A percentile compares a stretch with the other conserved stretches of the same genome.
Evolutionary conservation across 2,329 filamentous ascomycete species (phyloP).

Genomic region (Colletotrichum costaricense): DNA sequence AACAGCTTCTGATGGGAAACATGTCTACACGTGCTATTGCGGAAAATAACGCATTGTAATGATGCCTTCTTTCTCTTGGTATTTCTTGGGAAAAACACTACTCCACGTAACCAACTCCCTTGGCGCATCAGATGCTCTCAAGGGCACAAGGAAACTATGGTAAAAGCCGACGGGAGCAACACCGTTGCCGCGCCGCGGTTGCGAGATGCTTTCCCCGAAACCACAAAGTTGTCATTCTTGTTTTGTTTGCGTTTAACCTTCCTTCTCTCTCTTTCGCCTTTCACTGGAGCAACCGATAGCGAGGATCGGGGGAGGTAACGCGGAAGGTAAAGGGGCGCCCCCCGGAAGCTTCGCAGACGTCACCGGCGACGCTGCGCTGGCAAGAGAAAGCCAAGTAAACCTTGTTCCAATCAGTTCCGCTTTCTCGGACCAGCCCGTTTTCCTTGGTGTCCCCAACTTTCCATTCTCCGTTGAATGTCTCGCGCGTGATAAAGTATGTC

Average conservation of each 20-base stretch:
- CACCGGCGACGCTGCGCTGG: constrained; percentile 9
- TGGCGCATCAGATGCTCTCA: neutral
- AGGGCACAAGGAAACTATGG: neutral
- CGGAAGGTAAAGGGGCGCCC: neutral
- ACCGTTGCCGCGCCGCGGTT: neutral
- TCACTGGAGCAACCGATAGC: neutral
- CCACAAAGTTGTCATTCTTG: neutral
- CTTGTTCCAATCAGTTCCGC: constrained; percentile 1
- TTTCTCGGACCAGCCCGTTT: constrained; percentile 21
- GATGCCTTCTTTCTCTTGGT: neutral
- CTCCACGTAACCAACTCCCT: neutral
- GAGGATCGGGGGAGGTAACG: neutral
- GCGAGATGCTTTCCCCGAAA: neutral
- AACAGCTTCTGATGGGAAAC: neutral
- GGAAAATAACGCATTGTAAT: neutral
- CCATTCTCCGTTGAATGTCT: neutral
- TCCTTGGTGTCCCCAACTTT: neutral
- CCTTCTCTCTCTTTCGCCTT: neutral
- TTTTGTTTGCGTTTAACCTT: neutral
- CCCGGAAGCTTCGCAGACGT: constrained; percentile 14
- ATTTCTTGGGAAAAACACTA: neutral
- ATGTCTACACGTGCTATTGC: neutral
- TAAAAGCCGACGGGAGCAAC: neutral
- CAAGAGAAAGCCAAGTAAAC: constrained; percentile 10
- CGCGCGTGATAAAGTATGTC: neutral